These are phyloP conservation scores for Penicillium vulpinum DNA, from an alignment of 2,329 filamentous ascomycete genomes.

Conservation along the genomic window DNA sequence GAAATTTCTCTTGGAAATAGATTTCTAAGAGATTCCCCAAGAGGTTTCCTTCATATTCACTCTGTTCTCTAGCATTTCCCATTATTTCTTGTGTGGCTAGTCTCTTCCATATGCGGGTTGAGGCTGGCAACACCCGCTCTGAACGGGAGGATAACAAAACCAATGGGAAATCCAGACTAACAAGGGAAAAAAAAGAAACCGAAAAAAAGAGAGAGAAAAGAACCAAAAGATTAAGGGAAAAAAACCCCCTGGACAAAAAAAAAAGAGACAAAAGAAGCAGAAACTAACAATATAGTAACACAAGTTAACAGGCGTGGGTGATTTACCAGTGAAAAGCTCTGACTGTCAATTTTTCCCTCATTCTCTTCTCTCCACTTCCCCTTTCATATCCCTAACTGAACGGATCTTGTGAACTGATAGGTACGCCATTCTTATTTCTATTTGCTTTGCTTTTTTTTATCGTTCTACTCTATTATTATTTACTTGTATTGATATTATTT, in stretches of 20 bases:
- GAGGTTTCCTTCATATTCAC: background rate
- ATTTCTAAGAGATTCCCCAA: no score
- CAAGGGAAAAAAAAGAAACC: background rate
- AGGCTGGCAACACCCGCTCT: slow-evolving; percentile 11
- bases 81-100: background rate
- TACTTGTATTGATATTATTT: slow-evolving; percentile 3
- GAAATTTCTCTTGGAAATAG: slow-evolving; percentile 1
- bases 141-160: slow-evolving; percentile 13
- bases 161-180: slow-evolving; percentile 1
- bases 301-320: slow-evolving; percentile 1
- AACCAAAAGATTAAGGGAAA: background rate
- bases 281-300: slow-evolving; percentile 4
- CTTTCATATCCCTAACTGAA: slow-evolving; percentile 25
- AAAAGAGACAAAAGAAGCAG: background rate
- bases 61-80: background rate
- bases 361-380: slow-evolving; percentile 27
- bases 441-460: slow-evolving; percentile 8
- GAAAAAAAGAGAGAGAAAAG: background rate
- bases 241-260: background rate
- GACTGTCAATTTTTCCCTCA: slow-evolving; percentile 22
- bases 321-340: slow-evolving; percentile 4
- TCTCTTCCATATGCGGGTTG: slow-evolving; percentile 6
- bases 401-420: slow-evolving; percentile 17
- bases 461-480: slow-evolving; percentile 1
- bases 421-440: slow-evolving; percentile 19